These are phyloP conservation scores for Penstemon newberryi DNA, from an alignment of 257 asterid species.

Conservation along the genomic window DNA sequence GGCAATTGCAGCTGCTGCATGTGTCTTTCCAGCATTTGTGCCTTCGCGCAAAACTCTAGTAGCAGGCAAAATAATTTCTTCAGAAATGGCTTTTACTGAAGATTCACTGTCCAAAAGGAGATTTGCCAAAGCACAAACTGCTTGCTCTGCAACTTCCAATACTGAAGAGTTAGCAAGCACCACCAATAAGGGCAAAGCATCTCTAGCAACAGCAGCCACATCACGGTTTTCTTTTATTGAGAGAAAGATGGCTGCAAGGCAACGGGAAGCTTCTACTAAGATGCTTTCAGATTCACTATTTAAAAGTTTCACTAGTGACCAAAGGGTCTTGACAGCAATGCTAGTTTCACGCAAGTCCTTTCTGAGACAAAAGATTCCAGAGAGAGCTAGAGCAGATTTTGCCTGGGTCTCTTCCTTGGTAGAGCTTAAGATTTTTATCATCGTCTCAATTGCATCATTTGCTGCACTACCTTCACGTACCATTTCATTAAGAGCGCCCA, in stretches of 20 bases:
- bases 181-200: conserved; percentile 70
- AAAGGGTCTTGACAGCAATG: conserved; percentile 66
- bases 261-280: conserved; percentile 70
- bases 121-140: conserved; percentile 94
- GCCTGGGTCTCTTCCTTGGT: conserved; percentile 90
- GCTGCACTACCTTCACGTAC: conserved; percentile 97
- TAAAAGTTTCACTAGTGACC: conserved; percentile 65
- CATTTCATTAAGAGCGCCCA: conserved; percentile 80
- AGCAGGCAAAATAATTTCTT: conserved; percentile 80
- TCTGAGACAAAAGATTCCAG: conserved; percentile 80
- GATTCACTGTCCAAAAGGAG: conserved; percentile 83
- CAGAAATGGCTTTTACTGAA: conserved; percentile 66
- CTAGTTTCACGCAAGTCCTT: conserved; percentile 89
- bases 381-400: conserved; percentile 84
- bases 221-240: conserved; percentile 86
- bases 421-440: conserved; percentile 80
- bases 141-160: conserved; percentile 91
- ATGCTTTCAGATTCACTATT: conserved; percentile 66
- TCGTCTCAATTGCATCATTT: conserved; percentile 94
- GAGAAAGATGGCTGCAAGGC: conserved; percentile 88
- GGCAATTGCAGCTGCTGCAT: conserved; percentile 93
- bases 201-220: conserved; percentile 79
- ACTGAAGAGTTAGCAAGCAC: conserved; percentile 71
- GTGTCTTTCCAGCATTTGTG: conserved; percentile 66
- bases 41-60: conserved; percentile 89